Evolutionary conservation across 305 asterid species (phyloP).

Genomic region (Solanum hybrid): DNA sequence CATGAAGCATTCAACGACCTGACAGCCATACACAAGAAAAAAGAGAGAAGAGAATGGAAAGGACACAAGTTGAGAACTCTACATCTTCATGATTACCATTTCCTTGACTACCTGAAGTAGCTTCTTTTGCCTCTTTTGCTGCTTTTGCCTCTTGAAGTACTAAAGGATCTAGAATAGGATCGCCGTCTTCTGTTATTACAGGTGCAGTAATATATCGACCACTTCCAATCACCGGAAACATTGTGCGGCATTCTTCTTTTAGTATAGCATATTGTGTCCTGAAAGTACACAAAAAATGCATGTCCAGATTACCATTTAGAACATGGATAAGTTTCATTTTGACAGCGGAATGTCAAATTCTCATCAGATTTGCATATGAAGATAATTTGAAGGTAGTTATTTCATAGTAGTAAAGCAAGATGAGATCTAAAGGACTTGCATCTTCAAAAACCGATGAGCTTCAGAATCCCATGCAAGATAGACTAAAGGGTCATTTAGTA

Average conservation of each 20-base stretch:
- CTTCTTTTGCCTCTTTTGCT: slow-evolving; percentile 13
- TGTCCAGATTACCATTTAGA: not conserved
- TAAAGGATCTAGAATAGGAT: slow-evolving; percentile 66
- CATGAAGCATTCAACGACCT: not conserved
- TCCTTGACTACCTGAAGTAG: slow-evolving; percentile 14
- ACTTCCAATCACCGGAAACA: slow-evolving; percentile 81
- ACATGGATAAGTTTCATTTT: not conserved
- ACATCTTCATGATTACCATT: slow-evolving; percentile 33
- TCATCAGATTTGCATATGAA: not conserved
- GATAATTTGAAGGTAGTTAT: not conserved
- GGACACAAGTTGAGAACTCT: slow-evolving; percentile 7
- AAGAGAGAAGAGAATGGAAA: not conserved
- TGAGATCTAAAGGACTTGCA: not conserved
- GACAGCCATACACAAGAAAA: slow-evolving; percentile 3
- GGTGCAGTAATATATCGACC: slow-evolving; percentile 79
- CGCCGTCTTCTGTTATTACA: slow-evolving; percentile 59
- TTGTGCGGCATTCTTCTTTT: slow-evolving; percentile 62
- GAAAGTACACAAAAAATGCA: slow-evolving; percentile 8
- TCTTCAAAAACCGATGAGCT: not conserved
- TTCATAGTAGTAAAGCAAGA: not conserved
- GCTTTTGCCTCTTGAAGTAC: slow-evolving; percentile 57
- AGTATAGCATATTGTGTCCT: slow-evolving; percentile 58
- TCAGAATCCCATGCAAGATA: not conserved
- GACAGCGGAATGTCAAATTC: not conserved
- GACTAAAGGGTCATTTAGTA: not conserved